Percentiles rank a stretch among this genome's conserved stretches.
Evolutionary conservation across 108 stramenopile species (phyloP).

Genomic region (Cylindrotheca closterium): DNA sequence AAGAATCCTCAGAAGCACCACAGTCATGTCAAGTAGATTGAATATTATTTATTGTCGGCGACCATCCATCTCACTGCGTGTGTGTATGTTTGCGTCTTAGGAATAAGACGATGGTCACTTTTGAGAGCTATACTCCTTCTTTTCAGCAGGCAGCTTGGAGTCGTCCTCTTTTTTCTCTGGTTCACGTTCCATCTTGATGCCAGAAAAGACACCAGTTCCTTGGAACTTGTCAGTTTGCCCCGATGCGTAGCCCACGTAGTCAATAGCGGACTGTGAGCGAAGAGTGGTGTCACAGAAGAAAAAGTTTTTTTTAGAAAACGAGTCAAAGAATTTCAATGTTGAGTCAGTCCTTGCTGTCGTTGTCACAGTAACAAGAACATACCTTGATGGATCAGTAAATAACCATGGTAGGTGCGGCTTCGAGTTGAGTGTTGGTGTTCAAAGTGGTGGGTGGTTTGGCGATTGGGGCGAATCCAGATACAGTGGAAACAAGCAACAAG

Average conservation of each 20-base stretch:
- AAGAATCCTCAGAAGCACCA: too few species aligned
- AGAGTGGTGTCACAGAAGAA: not conserved
- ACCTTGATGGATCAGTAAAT: conserved; percentile 90
- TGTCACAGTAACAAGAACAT: not conserved
- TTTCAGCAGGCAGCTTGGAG: not conserved
- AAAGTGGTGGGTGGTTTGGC: conserved; percentile 3
- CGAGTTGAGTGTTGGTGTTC: conserved; percentile 33
- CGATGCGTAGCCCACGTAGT: conserved; percentile 64
- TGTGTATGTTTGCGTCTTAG: too few species aligned
- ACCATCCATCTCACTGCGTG: too few species aligned
- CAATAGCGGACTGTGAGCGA: conserved; percentile 51
- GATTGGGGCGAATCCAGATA: conserved; percentile 28
- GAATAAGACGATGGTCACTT: too few species aligned
- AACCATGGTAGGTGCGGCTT: conserved; percentile 75
- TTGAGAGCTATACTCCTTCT: conserved; percentile 2
- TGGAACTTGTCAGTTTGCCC: conserved; percentile 76
- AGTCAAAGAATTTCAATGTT: not conserved
- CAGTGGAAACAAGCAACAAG: conserved; percentile 14
- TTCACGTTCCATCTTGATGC: conserved; percentile 66
- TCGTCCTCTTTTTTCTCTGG: conserved; percentile 4
- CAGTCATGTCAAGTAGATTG: too few species aligned
- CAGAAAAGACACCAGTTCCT: conserved; percentile 77
- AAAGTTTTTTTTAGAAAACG: not conserved
- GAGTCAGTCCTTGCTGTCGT: not conserved
- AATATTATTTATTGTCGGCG: too few species aligned